Evolutionary conservation across 768 basidiomycete species (phyloP).

Genomic region (Leccinum disarticulatum): DNA sequence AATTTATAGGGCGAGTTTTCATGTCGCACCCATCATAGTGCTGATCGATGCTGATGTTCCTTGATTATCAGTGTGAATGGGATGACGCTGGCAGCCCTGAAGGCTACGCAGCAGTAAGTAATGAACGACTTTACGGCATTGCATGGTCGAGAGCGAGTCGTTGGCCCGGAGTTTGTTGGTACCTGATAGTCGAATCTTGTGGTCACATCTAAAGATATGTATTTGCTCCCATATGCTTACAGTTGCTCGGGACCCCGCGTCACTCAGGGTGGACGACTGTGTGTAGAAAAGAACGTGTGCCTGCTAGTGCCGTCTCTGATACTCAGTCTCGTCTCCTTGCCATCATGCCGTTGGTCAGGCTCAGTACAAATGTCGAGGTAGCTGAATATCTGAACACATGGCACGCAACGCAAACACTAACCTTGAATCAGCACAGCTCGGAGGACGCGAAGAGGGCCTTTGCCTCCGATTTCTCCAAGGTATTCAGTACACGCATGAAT

Average conservation of each 20-base stretch:
- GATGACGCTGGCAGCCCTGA: slow-evolving; percentile 1
- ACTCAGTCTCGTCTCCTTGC: background rate
- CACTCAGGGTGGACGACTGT: background rate
- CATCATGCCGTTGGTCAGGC: slow-evolving; percentile 38
- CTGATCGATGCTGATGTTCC: background rate
- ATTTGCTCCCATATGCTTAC: background rate
- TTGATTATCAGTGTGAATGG: slow-evolving; percentile 4
- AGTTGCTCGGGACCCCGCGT: background rate
- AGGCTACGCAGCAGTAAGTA: background rate
- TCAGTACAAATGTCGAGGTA: slow-evolving; percentile 42
- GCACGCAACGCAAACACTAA: background rate
- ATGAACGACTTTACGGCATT: background rate
- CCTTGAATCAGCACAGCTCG: slow-evolving; percentile 12
- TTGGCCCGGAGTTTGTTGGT: background rate
- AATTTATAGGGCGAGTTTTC: slow-evolving; percentile 2
- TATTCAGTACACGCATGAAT: no score
- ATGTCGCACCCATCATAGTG: background rate
- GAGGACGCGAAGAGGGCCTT: slow-evolving; percentile 35
- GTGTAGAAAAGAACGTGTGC: background rate
- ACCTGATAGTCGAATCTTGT: background rate
- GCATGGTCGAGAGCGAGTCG: background rate
- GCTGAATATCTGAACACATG: background rate
- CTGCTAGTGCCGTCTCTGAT: background rate
- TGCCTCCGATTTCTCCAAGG: slow-evolving; percentile 26
- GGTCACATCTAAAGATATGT: background rate